Conservation (phyloP, 225 moss, liverwort and hornwort genomes). For the Thuidium tamariscinum region DNA sequence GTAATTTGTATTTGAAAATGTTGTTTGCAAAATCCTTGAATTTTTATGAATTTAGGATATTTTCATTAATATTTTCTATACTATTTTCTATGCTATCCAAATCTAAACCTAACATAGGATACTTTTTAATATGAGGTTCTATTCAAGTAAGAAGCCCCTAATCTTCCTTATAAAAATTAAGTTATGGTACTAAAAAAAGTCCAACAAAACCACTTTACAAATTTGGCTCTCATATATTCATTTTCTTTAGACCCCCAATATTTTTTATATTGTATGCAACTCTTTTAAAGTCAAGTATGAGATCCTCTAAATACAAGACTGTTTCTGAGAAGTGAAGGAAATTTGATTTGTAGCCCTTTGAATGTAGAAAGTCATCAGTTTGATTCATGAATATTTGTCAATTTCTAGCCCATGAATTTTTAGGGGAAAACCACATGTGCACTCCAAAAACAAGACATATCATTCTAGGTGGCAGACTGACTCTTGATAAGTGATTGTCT, state of each 20-base stretch:
- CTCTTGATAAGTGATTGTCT: background rate
- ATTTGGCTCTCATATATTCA: background rate
- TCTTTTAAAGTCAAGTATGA: background rate
- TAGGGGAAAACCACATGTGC: too few species aligned
- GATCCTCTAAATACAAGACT: rapidly evolving
- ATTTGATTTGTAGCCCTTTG: background rate
- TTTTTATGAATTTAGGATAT: too few species aligned
- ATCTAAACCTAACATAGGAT: too few species aligned
- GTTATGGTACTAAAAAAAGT: too few species aligned
- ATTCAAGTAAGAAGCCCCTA: background rate
- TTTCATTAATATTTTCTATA: too few species aligned
- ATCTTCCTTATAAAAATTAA: background rate
- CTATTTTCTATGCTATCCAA: too few species aligned
- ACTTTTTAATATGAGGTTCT: background rate
- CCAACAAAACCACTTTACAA: background rate
- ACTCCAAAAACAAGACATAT: background rate
- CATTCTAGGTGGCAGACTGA: background rate
- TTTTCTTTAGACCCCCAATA: background rate
- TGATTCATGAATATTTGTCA: background rate
- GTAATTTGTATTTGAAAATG: too few species aligned
- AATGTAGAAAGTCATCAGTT: too few species aligned
- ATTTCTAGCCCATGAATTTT: background rate
- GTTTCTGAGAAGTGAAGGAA: background rate
- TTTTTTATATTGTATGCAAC: background rate
- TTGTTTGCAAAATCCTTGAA: too few species aligned